Evolutionary conservation across 345 rosid species (phyloP).

Genomic region (Sonneratia caseolaris): DNA sequence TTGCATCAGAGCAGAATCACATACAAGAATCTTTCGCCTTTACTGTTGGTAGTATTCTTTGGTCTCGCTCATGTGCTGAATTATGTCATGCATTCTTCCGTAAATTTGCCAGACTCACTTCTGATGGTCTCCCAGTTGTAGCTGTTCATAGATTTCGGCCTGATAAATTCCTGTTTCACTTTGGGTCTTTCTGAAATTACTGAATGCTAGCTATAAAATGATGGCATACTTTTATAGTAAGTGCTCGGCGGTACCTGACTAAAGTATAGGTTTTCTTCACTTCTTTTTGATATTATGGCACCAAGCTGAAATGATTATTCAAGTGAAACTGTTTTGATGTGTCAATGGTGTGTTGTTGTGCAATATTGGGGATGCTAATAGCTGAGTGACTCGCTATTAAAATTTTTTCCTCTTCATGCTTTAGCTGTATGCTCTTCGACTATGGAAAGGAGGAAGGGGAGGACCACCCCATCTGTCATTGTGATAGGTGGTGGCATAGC

Average conservation of each 20-base stretch:
- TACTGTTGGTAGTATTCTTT: not conserved
- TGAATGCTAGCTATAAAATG: not conserved
- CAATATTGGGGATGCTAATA: not conserved
- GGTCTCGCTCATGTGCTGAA: not conserved
- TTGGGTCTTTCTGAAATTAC: not conserved
- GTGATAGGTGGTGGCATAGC: constrained; percentile 87
- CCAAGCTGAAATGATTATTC: not conserved
- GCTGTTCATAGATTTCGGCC: not conserved
- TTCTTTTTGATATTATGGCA: not conserved
- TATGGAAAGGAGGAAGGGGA: constrained; percentile 36
- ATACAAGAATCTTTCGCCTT: not conserved
- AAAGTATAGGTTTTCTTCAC: not conserved
- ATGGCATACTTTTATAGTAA: no score
- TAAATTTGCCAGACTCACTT: not conserved
- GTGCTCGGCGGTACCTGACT: no score
- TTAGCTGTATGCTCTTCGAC: constrained; percentile 48
- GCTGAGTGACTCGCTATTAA: not conserved
- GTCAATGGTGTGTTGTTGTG: not conserved
- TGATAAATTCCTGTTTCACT: not conserved
- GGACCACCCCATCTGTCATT: constrained; percentile 82
- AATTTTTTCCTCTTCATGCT: not conserved
- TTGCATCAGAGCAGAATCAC: constrained; percentile 1
- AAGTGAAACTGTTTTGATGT: not conserved
- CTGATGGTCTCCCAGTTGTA: not conserved
- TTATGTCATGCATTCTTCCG: not conserved